Percentiles rank a stretch among this genome's conserved stretches.
phyloP scores from a whole-genome alignment of 2,329 filamentous ascomycete species.

The Epicoccum sorghinum region DNA sequence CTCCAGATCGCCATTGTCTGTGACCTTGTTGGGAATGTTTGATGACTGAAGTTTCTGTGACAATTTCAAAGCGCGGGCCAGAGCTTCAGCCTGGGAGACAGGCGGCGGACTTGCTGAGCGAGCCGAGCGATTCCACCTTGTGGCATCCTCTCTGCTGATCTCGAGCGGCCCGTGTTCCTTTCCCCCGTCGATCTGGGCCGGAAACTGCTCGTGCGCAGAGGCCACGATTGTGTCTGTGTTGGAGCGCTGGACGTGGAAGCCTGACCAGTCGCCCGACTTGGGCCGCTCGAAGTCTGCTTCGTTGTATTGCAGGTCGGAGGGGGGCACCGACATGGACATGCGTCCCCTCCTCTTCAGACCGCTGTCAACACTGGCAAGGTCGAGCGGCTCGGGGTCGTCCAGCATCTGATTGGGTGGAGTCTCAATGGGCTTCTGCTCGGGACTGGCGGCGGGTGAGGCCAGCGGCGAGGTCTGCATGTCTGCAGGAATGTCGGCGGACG shows the following conservation, averaged over 20 bases:
- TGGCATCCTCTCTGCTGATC: slow-evolving; percentile 43
- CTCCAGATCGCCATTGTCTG: slow-evolving; percentile 92
- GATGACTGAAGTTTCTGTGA: slow-evolving; percentile 86
- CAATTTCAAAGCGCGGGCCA: slow-evolving; percentile 80
- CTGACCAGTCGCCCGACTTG: slow-evolving; percentile 46
- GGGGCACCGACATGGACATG: slow-evolving; percentile 39
- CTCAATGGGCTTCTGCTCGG: slow-evolving; percentile 64
- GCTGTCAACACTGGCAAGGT: slow-evolving; percentile 60
- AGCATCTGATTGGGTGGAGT: slow-evolving; percentile 55
- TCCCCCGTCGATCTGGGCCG: slow-evolving; percentile 35
- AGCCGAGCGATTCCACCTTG: slow-evolving; percentile 42
- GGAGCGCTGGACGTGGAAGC: slow-evolving; percentile 49
- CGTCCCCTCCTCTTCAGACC: slow-evolving; percentile 31
- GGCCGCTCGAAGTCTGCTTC: slow-evolving; percentile 28
- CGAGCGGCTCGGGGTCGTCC: slow-evolving; percentile 72
- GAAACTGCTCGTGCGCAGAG: slow-evolving; percentile 48
- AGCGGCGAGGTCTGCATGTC: slow-evolving; percentile 93
- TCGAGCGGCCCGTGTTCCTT: slow-evolving; percentile 37
- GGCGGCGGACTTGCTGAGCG: slow-evolving; percentile 80
- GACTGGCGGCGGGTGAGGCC: slow-evolving; percentile 87
- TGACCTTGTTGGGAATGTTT: slow-evolving; percentile 94
- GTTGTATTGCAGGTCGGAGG: slow-evolving; percentile 27
- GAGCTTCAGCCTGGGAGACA: slow-evolving; percentile 73
- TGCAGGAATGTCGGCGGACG: slow-evolving; percentile 87
- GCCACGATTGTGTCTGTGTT: slow-evolving; percentile 62